These are phyloP conservation scores for Puccinellia tenuiflora DNA, from an alignment of 176 grass and related monocot genomes.

Conservation along the genomic window DNA sequence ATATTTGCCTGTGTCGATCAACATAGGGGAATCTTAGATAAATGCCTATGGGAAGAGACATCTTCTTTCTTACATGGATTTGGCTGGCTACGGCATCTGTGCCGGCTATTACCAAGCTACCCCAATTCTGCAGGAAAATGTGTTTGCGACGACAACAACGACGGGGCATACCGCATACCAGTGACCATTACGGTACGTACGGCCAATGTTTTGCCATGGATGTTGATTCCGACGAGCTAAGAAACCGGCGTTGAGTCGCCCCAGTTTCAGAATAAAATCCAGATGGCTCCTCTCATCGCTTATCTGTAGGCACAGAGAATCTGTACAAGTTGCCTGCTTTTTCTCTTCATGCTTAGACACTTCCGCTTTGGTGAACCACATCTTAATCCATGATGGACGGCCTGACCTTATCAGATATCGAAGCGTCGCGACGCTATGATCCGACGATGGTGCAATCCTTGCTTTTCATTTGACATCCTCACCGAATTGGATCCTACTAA, in stretches of 20 bases:
- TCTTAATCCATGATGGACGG: not conserved
- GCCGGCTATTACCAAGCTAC: not conserved
- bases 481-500: not conserved
- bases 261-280: conserved; percentile 41
- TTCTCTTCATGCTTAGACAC: conserved; percentile 20
- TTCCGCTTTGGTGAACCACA: conserved; percentile 25
- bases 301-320: conserved; percentile 33
- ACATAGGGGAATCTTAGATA: not conserved
- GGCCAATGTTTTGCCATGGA: conserved; percentile 13
- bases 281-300: not conserved
- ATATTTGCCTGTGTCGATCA: not conserved
- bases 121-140: not conserved
- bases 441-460: conserved; percentile 28
- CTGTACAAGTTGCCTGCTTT: conserved; percentile 35
- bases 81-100: not conserved
- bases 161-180: not conserved
- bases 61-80: not conserved
- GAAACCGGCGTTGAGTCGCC: conserved; percentile 21
- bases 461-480: conserved; percentile 8
- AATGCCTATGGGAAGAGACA: not conserved
- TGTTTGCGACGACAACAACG: not conserved
- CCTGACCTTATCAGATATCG: conserved; percentile 31
- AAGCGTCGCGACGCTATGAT: conserved; percentile 19
- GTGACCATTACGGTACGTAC: conserved; percentile 15
- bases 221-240: not conserved